Evolutionary conservation across 257 asterid genomes (phyloP), one percentile per base, ranked within the genome.

Genomic region (Apocynum venetum): DNA sequence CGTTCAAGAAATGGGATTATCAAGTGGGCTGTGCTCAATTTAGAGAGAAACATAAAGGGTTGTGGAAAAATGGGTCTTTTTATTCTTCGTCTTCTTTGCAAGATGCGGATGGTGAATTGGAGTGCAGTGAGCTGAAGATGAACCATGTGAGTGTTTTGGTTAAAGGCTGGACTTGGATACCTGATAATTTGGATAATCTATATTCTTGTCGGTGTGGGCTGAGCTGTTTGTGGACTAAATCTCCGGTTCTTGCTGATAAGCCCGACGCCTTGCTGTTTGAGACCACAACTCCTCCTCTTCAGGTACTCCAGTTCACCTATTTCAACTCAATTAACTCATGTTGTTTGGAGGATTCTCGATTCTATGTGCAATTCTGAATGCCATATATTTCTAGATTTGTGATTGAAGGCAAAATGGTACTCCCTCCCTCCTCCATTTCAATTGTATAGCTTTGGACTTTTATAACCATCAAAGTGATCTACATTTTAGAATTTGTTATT

Each of bases 91-190:
- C 77, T 78, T 88, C 97, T 79, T 84, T 93, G 85, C 99, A 95
- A 89, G 85, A 88, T 77, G 93, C 82, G 25, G 92, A 83, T 53
- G 93, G 94, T 70, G 88, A 80, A 63, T 83, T 89, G 87, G 76
- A 85, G 67, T 96, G 99, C 64, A 82, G 85, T 31, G 91, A 78
- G 86, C 78, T 96, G 85, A 87, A 86, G 87, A 90, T 93, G 97
- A 82, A 87, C 64, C 96, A 93, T 88, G 98, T 90, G 47, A 88
- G 89, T 81, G 84, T 96, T 80, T 77, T 96, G 85, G 97, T 96
- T 53, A 96, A 93, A 88, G 91, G 91, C 80, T 96, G 98, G 98
- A 96, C 98, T 88, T 96, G 99, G 99, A 90, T 96, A 80, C 99
- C 99, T 82, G 99, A 96, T 88, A 88, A 90, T 86, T 71, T 96